Evolutionary conservation across 345 rosid genomes (phyloP).

Genomic region (Eucalyptus guilfoylei): DNA sequence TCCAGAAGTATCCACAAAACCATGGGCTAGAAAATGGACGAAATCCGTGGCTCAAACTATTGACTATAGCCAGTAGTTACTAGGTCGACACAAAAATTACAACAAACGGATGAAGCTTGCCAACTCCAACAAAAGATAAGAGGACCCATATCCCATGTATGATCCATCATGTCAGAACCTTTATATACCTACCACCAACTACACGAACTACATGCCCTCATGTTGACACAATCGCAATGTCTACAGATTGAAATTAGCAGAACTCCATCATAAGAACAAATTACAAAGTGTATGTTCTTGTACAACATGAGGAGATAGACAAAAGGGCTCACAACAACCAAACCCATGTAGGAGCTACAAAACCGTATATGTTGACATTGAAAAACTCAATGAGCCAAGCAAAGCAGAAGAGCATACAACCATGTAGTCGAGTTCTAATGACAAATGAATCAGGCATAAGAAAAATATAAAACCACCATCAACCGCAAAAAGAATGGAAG

Average conservation of each 20-base stretch:
- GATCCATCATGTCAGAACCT: not conserved
- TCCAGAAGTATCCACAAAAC: not conserved
- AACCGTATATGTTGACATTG: not conserved
- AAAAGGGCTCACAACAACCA: not conserved
- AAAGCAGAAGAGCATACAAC: not conserved
- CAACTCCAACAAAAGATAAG: not conserved
- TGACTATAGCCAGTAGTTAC: not conserved
- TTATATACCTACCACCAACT: not conserved
- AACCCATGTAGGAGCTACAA: not conserved
- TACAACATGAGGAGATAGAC: not conserved
- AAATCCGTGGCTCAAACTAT: not conserved
- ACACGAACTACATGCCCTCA: not conserved
- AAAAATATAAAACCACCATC: not conserved
- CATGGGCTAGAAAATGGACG: not conserved
- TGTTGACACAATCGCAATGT: not conserved
- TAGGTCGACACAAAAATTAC: not conserved
- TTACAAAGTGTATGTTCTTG: not conserved
- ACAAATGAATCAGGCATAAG: constrained; percentile 1
- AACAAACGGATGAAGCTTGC: not conserved
- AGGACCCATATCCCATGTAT: not conserved
- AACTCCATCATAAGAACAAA: not conserved
- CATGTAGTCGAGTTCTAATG: not conserved
- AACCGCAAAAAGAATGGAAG: not conserved
- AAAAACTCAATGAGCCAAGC: not conserved
- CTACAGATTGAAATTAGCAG: not conserved